Evolutionary conservation across 1,284 basidiomycete genomes (phyloP), one percentile per base, ranked within the genome.

Genomic region (Boletus mariae): DNA sequence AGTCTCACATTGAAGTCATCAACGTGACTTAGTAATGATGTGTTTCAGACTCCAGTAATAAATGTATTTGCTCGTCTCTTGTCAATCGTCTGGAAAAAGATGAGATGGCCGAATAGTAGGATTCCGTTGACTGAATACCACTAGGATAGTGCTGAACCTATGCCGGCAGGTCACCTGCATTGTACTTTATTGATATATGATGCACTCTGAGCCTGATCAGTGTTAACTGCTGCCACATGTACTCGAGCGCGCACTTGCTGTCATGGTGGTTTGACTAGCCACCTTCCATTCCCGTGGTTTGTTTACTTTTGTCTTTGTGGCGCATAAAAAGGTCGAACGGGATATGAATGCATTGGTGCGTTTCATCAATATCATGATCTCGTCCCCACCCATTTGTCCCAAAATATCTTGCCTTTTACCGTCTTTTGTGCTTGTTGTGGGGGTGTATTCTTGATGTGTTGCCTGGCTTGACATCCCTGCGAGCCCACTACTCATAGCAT

Each of bases 11-110:
- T 6, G 6, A 34, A 34, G 10, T n/a, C 25, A 6, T 47, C 12
- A 7, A n/a, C 29, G 6, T 49, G 7, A 23, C 20, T 28, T 48
- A 34, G 5, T 60, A 42, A 62, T 35, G 23, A 12, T 50, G 3
- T 41, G 37, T 53, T 57, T 37, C 41, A 58, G 54, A 54, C 47
- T 49, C 20, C 42, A 53, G 55, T 54, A 23, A 52, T 51, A 45
- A 56, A 26, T n/a, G 43, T 42, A 52, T 55, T 55, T 52, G 47
- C 26, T 43, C 35, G 17, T 49, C 46, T 52, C 47, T 43, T 34
- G 41, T 47, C 43, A n/a, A 28, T 50, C 11, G 3, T 38, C 7
- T 12, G 7, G 40, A 48, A 37, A 23, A 48, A 26, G 32, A 45
- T 41, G 44, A 40, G 42, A 46, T 46, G 41, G n/a, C 35, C 38